Conservation (phyloP, 2,329 filamentous ascomycete species). For the Sphaerulina musiva region DNA sequence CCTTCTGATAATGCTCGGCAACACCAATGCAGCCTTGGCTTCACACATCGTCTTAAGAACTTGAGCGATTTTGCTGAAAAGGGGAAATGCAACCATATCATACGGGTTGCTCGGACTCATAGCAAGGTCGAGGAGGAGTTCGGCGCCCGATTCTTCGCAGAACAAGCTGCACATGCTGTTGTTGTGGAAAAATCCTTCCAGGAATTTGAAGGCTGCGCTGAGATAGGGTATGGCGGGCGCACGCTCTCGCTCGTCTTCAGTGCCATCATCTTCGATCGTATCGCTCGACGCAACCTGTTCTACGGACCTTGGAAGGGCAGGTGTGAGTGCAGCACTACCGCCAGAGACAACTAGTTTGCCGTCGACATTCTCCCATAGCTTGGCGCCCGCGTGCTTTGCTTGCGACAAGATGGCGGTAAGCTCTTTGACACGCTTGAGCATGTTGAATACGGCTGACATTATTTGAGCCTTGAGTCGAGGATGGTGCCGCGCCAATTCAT, state of each 20-base stretch:
- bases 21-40: constrained; percentile 67
- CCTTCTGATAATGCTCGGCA: constrained; percentile 74
- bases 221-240: constrained; percentile 51
- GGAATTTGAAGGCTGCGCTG: constrained; percentile 67
- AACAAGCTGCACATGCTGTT: constrained; percentile 65
- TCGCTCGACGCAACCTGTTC: background rate
- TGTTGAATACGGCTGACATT: constrained; percentile 76
- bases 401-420: constrained; percentile 65
- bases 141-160: constrained; percentile 71
- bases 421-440: constrained; percentile 74
- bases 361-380: constrained; percentile 53
- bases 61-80: constrained; percentile 63
- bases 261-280: constrained; percentile 25
- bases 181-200: constrained; percentile 71
- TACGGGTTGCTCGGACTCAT: constrained; percentile 74
- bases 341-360: constrained; percentile 44
- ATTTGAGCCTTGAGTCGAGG: constrained; percentile 74
- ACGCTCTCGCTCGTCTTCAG: constrained; percentile 35
- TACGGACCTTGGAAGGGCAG: constrained; percentile 3
- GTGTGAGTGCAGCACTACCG: constrained; percentile 17
- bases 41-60: constrained; percentile 76
- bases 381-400: constrained; percentile 66
- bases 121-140: constrained; percentile 75
- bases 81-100: constrained; percentile 60
- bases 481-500: constrained; percentile 91